Evolutionary conservation across 305 asterid genomes (phyloP).

Genomic region (Solanum hybrid): DNA sequence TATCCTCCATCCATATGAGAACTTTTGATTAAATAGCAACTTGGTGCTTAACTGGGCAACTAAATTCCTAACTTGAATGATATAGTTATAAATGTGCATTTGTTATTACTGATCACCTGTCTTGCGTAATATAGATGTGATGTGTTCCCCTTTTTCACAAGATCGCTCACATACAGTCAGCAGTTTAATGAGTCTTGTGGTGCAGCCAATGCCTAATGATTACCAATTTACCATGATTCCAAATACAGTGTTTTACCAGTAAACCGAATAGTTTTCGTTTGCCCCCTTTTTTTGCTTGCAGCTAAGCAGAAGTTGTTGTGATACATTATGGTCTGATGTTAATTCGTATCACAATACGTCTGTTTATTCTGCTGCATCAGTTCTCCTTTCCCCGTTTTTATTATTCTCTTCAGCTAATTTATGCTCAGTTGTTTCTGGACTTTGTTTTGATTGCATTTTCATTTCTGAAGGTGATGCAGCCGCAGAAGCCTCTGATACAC

Average conservation of each 20-base stretch:
- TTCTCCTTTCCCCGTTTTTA: too few relatives aligned
- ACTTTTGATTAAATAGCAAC: too few relatives aligned
- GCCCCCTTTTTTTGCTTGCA: background rate
- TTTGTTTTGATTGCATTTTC: background rate
- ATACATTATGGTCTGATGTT: background rate
- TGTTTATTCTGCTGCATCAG: background rate
- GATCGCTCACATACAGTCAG: too few relatives aligned
- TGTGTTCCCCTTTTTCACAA: too few relatives aligned
- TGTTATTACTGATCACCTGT: too few relatives aligned
- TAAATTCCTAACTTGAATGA: background rate
- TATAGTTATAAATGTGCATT: background rate
- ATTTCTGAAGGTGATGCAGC: constrained; percentile 30
- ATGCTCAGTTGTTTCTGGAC: background rate
- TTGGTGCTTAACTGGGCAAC: background rate
- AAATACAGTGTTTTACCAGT: background rate
- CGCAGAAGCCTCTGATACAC: constrained; percentile 30
- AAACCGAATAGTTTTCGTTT: background rate
- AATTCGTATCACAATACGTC: background rate
- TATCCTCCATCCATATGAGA: too few relatives aligned
- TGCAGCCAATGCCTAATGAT: background rate
- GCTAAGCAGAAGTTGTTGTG: background rate
- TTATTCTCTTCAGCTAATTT: background rate
- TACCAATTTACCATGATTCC: background rate
- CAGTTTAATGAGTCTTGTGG: background rate
- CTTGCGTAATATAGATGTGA: too few relatives aligned